Evolutionary conservation across 352 stramenopile genomes (phyloP).

Genomic region (Phytophthora vignae): DNA sequence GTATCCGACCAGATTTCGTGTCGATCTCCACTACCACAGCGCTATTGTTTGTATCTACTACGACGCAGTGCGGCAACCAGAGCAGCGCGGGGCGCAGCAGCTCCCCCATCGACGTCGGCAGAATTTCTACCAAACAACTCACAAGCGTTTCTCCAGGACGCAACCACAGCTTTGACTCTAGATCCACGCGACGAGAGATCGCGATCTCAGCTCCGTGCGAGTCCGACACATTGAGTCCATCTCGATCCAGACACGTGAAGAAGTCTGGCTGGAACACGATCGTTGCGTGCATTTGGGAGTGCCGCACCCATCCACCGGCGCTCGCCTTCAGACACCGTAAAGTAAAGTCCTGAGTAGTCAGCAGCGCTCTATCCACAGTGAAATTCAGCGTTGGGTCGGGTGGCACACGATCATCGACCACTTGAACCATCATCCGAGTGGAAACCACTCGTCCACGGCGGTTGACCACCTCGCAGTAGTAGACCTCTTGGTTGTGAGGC

Average conservation of each 20-base stretch:
- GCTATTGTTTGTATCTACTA: conserved; percentile 3
- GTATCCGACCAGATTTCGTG: conserved; percentile 26
- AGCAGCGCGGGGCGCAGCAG: conserved; percentile 41
- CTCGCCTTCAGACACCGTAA: conserved; percentile 48
- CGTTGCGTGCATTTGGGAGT: conserved; percentile 32
- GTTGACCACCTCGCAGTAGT: conserved; percentile 71
- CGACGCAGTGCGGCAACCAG: conserved; percentile 40
- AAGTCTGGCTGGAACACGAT: conserved; percentile 61
- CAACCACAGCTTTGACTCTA: conserved; percentile 19
- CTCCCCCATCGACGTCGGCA: conserved; percentile 40
- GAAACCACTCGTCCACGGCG: conserved; percentile 49
- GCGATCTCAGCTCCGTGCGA: conserved; percentile 59
- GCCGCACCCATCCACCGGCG: conserved; percentile 45
- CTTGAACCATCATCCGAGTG: conserved; percentile 42
- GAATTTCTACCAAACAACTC: conserved; percentile 54
- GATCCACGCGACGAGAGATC: conserved; percentile 22
- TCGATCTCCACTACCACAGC: conserved; percentile 41
- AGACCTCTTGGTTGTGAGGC: conserved; percentile 61
- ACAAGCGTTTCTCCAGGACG: conserved; percentile 44
- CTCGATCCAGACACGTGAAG: conserved; percentile 53
- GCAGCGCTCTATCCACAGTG: conserved; percentile 35
- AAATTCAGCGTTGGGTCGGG: conserved; percentile 54
- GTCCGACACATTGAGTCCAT: conserved; percentile 58
- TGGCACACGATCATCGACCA: conserved; percentile 56
- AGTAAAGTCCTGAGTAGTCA: conserved; percentile 17